Base-by-base conservation (phyloP, 2,329 filamentous ascomycete genomes). In the Venturia nashicola region DNA sequence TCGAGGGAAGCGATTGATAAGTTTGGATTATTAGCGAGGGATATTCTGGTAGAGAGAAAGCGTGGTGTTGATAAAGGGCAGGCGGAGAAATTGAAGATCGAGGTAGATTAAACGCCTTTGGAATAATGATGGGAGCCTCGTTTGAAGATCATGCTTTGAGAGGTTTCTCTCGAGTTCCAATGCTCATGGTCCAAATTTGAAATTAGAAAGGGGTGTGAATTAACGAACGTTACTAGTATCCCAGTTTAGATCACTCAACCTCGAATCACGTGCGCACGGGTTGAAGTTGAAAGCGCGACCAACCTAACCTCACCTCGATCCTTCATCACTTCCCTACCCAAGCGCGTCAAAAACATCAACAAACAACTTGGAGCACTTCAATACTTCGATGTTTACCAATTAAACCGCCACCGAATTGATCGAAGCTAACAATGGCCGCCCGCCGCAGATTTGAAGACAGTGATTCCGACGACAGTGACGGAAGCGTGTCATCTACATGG, bases 1-100 rank as follows among this genome's bases (percentile, higher is more conserved):
- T 85, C 84, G 18, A 83, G 86, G 0, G 83, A 85, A 68, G 83
- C 87, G 1, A 76, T 91, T 57, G 42, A 51, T n/a, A 55, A 46
- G 32, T 61, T 66, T 34, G 27, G 51, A 42, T 1, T 18, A 1
- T n/a, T 66, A n/a, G 36, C 61, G 63, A 51, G 62, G 20, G 54
- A 60, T 23, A 27, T 65, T n/a, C 27, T 65, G n/a, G 27, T 34
- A 32, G 43, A 42, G 34, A 62, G 64, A 23, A 60, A 60, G 59
- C 51, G 51, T 36, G 51, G 51, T 14, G 32, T 57, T 36, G 51
- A 57, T 57, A 34, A 36, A 36, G 51, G 51, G 5, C 32, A 57
- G 32, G 27, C 27, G 16, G 51, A 57, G 27, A 57, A 57, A 18
- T 32, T 57, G 5, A 36, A 57, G 32, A n/a, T 57, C 14, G 51